phyloP scores from a whole-genome alignment of 1,284 basidiomycete genomes.

The Apiotrichum siamense region DNA sequence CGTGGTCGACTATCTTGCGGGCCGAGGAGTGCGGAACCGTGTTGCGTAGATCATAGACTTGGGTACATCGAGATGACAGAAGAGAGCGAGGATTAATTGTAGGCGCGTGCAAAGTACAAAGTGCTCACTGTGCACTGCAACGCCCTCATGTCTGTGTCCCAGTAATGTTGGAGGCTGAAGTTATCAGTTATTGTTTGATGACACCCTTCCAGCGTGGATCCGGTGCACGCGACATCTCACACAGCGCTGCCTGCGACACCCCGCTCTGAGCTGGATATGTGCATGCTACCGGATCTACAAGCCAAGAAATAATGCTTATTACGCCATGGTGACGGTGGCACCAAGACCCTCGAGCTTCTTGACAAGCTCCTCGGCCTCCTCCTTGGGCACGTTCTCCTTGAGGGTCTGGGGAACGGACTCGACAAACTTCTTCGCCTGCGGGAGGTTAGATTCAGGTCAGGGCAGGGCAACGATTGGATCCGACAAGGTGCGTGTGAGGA shows the following conservation, averaged over 20 bases:
- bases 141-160: too few relatives aligned
- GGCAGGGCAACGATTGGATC: too few relatives aligned
- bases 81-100: too few relatives aligned
- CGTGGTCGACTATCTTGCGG: slow-evolving; percentile 36
- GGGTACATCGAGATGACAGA: too few relatives aligned
- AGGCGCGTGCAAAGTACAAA: too few relatives aligned
- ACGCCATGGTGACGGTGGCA: slow-evolving; percentile 67
- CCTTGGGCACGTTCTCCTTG: slow-evolving; percentile 95
- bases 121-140: too few relatives aligned
- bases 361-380: slow-evolving; percentile 96
- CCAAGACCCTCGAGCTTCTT: slow-evolving; percentile 84
- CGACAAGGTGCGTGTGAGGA: too few relatives aligned
- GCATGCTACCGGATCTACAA: slow-evolving; percentile 12
- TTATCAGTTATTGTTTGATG: too few relatives aligned
- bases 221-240: too few relatives aligned
- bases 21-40: slow-evolving; percentile 27
- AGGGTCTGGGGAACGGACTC: slow-evolving; percentile 89
- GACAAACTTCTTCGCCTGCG: slow-evolving; percentile 97
- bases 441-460: neutral
- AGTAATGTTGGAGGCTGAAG: too few relatives aligned
- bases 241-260: neutral
- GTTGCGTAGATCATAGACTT: slow-evolving; percentile 21
- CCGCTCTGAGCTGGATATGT: slow-evolving; percentile 15
- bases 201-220: too few relatives aligned
- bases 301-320: slow-evolving; percentile 1